Conservation (phyloP, 129 eudicot genomes). For the Gnaphalium uliginosum region DNA sequence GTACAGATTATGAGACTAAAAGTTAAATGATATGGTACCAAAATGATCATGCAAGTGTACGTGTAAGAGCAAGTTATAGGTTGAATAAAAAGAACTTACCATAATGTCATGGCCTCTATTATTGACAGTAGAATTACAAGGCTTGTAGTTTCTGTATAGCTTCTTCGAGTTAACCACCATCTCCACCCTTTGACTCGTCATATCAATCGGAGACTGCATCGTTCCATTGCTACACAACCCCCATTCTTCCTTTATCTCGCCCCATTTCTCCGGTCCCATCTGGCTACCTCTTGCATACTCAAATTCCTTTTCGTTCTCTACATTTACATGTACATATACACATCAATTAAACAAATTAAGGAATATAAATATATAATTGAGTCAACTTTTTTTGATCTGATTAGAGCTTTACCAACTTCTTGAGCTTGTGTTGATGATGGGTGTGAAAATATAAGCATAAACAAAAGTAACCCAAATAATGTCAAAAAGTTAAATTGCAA, state of each 20-base stretch:
- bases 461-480: conserved; percentile 28
- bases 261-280: conserved; percentile 66
- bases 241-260: conserved; percentile 56
- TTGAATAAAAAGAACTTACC: conserved; percentile 18
- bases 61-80: not conserved
- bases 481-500: conserved; percentile 26
- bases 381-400: no score
- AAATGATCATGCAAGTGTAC: not conserved
- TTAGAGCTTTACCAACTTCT: conserved; percentile 53
- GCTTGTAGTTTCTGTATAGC: conserved; percentile 36
- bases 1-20: no score
- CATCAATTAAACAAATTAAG: not conserved
- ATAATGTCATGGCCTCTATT: conserved; percentile 64
- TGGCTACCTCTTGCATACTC: conserved; percentile 38
- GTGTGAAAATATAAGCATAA: conserved; percentile 24
- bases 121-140: conserved; percentile 39
- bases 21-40: no score
- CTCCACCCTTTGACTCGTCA: conserved; percentile 42
- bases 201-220: conserved; percentile 68
- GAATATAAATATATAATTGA: not conserved
- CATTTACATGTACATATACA: not conserved
- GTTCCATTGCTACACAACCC: conserved; percentile 46
- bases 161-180: conserved; percentile 24
- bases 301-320: conserved; percentile 64
- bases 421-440: conserved; percentile 41